A percentile compares a stretch with the other conserved stretches of the same genome.
phyloP scores from a whole-genome alignment of 371 early-diverging fungal species.

The Mucor irregularis region DNA sequence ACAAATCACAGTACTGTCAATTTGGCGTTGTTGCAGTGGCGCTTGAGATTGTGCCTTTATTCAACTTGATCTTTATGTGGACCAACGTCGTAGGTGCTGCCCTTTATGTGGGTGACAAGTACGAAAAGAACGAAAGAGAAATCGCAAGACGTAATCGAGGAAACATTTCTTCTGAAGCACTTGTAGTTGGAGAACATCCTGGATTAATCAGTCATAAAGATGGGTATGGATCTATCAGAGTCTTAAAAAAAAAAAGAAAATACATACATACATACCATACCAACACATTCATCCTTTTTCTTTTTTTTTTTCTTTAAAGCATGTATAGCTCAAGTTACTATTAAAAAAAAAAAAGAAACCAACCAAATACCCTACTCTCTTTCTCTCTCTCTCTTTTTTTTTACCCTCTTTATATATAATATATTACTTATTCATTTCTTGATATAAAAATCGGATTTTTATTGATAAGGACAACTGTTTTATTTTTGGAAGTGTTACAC shows the following conservation, averaged over 20 bases:
- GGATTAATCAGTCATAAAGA: constrained; percentile 3
- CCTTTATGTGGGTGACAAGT: constrained; percentile 69
- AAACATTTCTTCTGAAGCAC: constrained; percentile 1
- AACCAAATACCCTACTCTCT: too few species aligned
- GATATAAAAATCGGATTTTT: too few species aligned
- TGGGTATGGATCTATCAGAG: constrained; percentile 17
- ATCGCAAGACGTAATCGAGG: constrained; percentile 12
- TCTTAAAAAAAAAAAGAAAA: neutral
- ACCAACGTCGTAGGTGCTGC: constrained; percentile 80
- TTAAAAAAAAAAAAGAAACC: too few species aligned
- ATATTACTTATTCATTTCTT: too few species aligned
- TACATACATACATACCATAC: too few species aligned
- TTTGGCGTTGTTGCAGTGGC: constrained; percentile 69
- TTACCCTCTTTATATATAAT: too few species aligned
- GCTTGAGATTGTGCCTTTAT: constrained; percentile 66
- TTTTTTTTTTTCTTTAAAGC: too few species aligned
- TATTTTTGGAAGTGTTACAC: too few species aligned
- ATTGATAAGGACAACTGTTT: too few species aligned
- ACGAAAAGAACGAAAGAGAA: constrained; percentile 45
- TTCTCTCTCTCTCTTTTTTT: too few species aligned
- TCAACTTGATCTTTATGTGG: constrained; percentile 71
- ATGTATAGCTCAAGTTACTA: too few species aligned
- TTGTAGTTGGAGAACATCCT: neutral
- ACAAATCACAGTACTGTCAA: constrained; percentile 40
- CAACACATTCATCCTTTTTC: too few species aligned